Evolutionary conservation across 2,329 filamentous ascomycete genomes (phyloP).

Genomic region (Grosmannia serpens): DNA sequence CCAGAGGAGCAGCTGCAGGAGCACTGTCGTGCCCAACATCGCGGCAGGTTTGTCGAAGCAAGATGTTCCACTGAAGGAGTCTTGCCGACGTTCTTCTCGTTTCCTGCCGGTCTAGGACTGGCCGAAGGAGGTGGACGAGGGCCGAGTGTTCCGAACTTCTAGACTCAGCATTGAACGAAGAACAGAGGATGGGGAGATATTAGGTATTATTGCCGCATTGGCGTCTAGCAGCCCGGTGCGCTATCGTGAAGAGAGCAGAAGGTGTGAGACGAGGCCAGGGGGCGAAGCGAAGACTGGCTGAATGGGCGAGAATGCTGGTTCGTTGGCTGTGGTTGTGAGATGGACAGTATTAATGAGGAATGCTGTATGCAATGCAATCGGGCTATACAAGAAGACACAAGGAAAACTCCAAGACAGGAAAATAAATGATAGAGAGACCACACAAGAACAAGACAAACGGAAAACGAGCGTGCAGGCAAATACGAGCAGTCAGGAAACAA

Average conservation of each 20-base stretch:
- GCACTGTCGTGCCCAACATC: slow-evolving; percentile 27
- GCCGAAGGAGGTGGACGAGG: background rate
- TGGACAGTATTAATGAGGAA: too few relatives aligned
- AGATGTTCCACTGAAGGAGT: slow-evolving; percentile 13
- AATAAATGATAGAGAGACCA: too few relatives aligned
- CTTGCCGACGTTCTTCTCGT: slow-evolving; percentile 3
- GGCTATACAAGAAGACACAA: too few relatives aligned
- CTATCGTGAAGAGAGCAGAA: background rate
- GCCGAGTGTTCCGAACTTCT: slow-evolving; percentile 7
- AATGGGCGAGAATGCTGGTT: background rate
- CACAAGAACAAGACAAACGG: too few relatives aligned
- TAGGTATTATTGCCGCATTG: slow-evolving; percentile 5
- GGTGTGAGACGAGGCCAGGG: background rate
- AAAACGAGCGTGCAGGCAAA: background rate
- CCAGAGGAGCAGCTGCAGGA: slow-evolving; percentile 38
- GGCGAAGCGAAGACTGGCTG: background rate
- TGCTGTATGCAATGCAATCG: too few relatives aligned
- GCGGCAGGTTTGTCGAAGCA: slow-evolving; percentile 9
- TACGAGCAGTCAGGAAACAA: background rate
- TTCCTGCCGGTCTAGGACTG: background rate
- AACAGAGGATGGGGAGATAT: background rate
- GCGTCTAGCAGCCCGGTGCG: background rate
- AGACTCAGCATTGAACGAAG: background rate
- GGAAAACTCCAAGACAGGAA: too few relatives aligned
- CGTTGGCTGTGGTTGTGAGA: too few relatives aligned